Base-by-base conservation (phyloP, 1,284 basidiomycete genomes). In the Ustilago hordei region DNA sequence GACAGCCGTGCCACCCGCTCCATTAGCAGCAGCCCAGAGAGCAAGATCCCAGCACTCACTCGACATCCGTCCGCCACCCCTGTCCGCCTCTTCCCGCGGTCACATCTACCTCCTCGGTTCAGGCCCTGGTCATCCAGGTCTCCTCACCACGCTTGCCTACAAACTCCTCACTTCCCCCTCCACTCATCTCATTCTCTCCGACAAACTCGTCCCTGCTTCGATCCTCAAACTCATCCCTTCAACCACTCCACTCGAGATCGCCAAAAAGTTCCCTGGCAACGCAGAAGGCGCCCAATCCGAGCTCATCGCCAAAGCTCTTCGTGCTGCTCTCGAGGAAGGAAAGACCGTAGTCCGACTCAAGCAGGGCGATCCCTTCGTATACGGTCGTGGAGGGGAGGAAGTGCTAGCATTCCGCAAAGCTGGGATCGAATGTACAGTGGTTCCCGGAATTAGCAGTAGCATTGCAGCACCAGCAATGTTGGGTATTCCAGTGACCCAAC, bases 251-350 rank as follows among this genome's bases (percentile, higher is more conserved):
- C 90, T 92, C 8, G 87, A 88, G 69, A 97, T 98, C 74, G 96
- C 96, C 15, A 92, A 92, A 78, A 99, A 99, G 86, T 98, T 97
- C 88, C 96, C 96, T 0, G 96, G 96, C 0, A 98, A 98, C 83
- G 94, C 95, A 1, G 96, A 98, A 62, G 92, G 93, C 23, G 95
- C 95, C 0, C 96, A 98, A 86, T 90, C 90, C 55, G 96, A 98
- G 87, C 91, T 98, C 88, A 96, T 98, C 93, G 90, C 93, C 72
- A 91, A 92, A 9, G 96, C 95, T 0, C 88, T 97, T 2, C 91
- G 92, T 58, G 95, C 91, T 11, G 94, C 93, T 0, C 88, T 87
- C 36, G 89, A 89, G 11, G 89, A 89, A 11, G 96, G 96, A 0
- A 88, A 95, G 81, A 92, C 91, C 3, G 95, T 99, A 36, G 93